A percentile compares a stretch with the other conserved stretches of the same genome.
Conservation (phyloP, 441 rosid genomes). For the Jatropha podagrica region DNA sequence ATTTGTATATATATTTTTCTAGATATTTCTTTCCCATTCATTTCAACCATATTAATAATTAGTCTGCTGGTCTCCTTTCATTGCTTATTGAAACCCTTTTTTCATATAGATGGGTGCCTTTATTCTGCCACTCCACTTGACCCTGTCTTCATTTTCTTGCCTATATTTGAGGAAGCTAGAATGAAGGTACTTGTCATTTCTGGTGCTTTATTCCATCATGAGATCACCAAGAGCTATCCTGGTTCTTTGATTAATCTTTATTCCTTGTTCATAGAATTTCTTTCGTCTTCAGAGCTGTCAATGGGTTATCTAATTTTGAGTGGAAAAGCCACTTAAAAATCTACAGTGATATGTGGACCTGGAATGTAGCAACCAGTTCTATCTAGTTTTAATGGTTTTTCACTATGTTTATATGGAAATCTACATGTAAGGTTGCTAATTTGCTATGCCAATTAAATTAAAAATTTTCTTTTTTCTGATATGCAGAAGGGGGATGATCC, state of each 20-base stretch:
- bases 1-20: not conserved
- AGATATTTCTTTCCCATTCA: not conserved
- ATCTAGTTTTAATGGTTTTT: slow-evolving; percentile 4
- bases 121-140: slow-evolving; percentile 80
- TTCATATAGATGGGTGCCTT: slow-evolving; percentile 64
- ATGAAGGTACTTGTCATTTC: slow-evolving; percentile 59
- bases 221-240: not conserved
- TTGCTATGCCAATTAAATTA: not conserved
- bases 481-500: slow-evolving; percentile 80
- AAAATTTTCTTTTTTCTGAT: slow-evolving; percentile 6
- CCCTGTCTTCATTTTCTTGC: slow-evolving; percentile 80
- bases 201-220: not conserved
- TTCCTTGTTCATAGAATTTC: not conserved
- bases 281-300: not conserved
- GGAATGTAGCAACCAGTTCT: not conserved
- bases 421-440: not conserved
- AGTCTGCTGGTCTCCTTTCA: slow-evolving; percentile 1
- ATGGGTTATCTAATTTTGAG: not conserved
- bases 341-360: not conserved
- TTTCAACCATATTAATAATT: not conserved
- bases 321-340: not conserved
- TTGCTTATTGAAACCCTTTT: not conserved
- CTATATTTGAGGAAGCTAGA: slow-evolving; percentile 78
- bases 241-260: not conserved
- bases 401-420: not conserved